Evolutionary conservation across 495 filamentous ascomycete genomes (phyloP).

Genomic region (Aspergillus baeticus): DNA sequence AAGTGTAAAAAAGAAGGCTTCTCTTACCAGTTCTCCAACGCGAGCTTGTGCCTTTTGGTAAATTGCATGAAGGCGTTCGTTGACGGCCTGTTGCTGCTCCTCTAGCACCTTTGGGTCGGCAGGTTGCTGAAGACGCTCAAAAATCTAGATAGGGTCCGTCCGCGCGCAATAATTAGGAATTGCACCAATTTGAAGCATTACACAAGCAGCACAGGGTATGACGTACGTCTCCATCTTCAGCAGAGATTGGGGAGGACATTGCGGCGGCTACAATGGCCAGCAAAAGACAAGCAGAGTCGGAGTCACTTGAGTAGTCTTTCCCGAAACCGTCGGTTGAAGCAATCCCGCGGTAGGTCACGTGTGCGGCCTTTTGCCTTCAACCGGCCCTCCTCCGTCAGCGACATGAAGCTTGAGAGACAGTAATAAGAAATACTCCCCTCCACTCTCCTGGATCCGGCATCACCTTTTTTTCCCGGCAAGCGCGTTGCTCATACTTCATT

Average conservation of each 20-base stretch:
- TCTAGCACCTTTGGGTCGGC: slow-evolving; percentile 60
- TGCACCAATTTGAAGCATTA: not conserved
- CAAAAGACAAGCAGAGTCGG: slow-evolving; percentile 14
- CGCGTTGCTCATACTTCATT: not conserved
- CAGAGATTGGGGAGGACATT: slow-evolving; percentile 45
- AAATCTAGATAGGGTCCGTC: slow-evolving; percentile 48
- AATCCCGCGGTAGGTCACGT: slow-evolving; percentile 26
- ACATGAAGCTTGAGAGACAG: not conserved
- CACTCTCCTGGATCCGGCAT: not conserved
- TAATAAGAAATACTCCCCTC: not conserved
- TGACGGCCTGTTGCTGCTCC: slow-evolving; percentile 60
- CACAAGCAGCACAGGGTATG: not conserved
- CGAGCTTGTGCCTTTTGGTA: slow-evolving; percentile 65
- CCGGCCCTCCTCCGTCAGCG: not conserved
- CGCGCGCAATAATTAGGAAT: slow-evolving; percentile 7
- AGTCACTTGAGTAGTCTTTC: slow-evolving; percentile 11
- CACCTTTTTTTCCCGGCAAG: not conserved
- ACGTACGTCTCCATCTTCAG: slow-evolving; percentile 45
- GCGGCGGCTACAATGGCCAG: slow-evolving; percentile 39
- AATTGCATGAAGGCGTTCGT: slow-evolving; percentile 61
- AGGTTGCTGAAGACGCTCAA: slow-evolving; percentile 61
- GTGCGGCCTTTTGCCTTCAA: slow-evolving; percentile 13
- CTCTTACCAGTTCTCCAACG: slow-evolving; percentile 52
- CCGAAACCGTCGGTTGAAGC: slow-evolving; percentile 15
- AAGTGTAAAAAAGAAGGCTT: not conserved